phyloP scores from a whole-genome alignment of 441 rosid species.

The Adansonia gregorii region DNA sequence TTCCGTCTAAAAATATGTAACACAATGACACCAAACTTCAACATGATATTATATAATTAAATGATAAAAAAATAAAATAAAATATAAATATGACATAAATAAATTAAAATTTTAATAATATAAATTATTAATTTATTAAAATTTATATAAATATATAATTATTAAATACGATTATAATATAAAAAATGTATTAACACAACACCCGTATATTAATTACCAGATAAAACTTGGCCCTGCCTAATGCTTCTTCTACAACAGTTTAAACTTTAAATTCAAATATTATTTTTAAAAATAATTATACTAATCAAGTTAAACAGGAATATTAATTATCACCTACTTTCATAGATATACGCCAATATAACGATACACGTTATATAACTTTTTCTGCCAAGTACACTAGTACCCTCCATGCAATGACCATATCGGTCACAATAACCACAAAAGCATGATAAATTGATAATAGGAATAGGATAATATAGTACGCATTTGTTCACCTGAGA shows the following conservation, averaged over 20 bases:
- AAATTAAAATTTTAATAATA: no score
- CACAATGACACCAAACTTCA: neutral
- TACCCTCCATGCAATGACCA: neutral
- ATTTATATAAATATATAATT: no score
- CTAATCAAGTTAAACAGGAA: neutral
- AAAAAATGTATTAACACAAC: no score
- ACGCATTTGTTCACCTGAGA: conserved; percentile 9
- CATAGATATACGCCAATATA: neutral
- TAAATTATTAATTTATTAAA: no score
- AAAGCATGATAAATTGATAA: conserved; percentile 3
- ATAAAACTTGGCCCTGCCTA: no score
- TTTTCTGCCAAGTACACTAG: neutral
- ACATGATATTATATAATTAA: neutral
- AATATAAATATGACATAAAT: no score
- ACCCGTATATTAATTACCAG: no score
- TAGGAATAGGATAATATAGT: neutral
- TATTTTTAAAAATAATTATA: no score
- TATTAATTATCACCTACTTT: neutral
- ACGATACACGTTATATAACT: neutral
- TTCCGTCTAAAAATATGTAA: no score
- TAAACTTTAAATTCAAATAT: neutral
- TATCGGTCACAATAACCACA: neutral
- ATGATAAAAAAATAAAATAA: no score
- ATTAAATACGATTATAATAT: no score
- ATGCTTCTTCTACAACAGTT: no score